Percentiles rank a stretch among this genome's conserved stretches.
These are phyloP conservation scores for Ophiostoma sp. DNA, from an alignment of 2,329 filamentous ascomycete species.

Conservation along the genomic window DNA sequence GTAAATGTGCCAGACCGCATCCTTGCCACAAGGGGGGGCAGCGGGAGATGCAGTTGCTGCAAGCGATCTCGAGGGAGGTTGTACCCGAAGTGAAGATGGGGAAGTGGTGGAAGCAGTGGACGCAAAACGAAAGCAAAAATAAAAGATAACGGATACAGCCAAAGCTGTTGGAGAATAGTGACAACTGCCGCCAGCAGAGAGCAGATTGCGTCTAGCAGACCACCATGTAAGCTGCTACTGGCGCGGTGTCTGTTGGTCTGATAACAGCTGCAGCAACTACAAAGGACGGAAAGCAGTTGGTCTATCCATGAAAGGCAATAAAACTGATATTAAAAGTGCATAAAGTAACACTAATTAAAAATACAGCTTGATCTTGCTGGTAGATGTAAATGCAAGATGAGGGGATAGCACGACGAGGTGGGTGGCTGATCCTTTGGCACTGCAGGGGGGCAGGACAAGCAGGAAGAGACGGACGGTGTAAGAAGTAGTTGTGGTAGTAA, in stretches of 20 bases:
- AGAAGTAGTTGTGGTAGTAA: too few relatives aligned
- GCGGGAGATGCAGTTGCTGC: background rate
- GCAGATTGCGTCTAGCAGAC: too few relatives aligned
- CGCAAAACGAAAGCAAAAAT: background rate
- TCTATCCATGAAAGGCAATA: too few relatives aligned
- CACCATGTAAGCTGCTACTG: too few relatives aligned
- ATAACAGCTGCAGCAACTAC: too few relatives aligned
- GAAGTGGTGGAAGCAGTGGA: background rate
- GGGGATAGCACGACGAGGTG: background rate
- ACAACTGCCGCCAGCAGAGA: background rate
- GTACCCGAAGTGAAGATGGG: background rate
- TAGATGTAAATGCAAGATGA: background rate
- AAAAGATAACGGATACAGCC: background rate
- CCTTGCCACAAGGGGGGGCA: background rate
- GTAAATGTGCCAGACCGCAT: background rate
- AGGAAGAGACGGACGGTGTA: too few relatives aligned
- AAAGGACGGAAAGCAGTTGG: too few relatives aligned
- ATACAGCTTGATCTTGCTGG: conserved; percentile 3
- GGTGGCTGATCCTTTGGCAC: background rate
- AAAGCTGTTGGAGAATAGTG: background rate
- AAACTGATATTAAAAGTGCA: too few relatives aligned
- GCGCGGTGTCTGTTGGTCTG: too few relatives aligned
- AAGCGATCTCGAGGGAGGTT: background rate
- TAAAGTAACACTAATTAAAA: background rate
- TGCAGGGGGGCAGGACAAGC: background rate